Evolutionary conservation across 345 rosid genomes (phyloP), one percentile per base, ranked within the genome.

Genomic region (Lagerstroemia speciosa): DNA sequence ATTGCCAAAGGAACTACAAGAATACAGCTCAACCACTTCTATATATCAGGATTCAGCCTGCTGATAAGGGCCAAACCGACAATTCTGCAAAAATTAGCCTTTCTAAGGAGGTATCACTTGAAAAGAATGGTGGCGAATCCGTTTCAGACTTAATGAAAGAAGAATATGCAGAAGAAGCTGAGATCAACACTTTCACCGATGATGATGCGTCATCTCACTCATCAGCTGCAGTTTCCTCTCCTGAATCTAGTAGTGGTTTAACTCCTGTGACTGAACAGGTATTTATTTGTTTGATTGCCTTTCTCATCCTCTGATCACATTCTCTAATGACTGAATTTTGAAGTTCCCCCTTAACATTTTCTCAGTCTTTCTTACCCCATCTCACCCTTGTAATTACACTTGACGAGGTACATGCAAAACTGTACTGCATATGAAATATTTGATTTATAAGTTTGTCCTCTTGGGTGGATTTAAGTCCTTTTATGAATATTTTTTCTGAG

Each of bases 141-240:
- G 87, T 89, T 71, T 89, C 96, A 43, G 81, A 82, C 12, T 78
- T 93, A 26, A 88, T 87, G 93, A 86, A 78, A 64, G 97, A 87
- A 80, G 96, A 84, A 77, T 87, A 88, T 68, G 83, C 87, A 40
- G 94, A 86, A 64, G 98, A 93, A 85, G 90, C 92, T 9, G 46
- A 41, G 46, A 41, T 41, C 46, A 41, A 41, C 46, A 83, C 91
- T 68, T 80, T 82, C 69, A 84, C 89, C 15, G 92, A 89, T 66
- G 98, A 90, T 74, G 97, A 89, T 76, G 80, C 78, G 71, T 87
- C 96, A 71, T 86, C 94, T 10, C 97, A 82, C 30, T 87, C 96
- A 29, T 93, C 97, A 70, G 64, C 80, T 70, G 78, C 79, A 11
- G 76, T 77, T 79, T 86, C 89, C n/a, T 75, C 83, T 67, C 71